Evolutionary conservation across 164 flowering plant species (phyloP), one percentile per base, ranked within the genome.

Genomic region (Vitis riparia): DNA sequence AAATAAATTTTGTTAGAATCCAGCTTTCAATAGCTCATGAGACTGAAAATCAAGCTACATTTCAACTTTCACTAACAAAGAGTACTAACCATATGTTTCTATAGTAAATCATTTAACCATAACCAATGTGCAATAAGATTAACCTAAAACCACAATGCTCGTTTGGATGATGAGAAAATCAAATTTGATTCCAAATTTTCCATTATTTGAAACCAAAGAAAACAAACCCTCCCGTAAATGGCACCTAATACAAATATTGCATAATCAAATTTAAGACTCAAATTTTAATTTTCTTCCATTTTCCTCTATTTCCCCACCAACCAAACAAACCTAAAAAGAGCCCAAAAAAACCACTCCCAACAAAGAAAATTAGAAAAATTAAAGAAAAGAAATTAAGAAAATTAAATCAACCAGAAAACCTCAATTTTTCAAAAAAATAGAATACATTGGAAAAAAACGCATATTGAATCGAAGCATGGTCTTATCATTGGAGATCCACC

Each of bases 401-500:
- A 11, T 13, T 4, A 14, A 60, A 60, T 13, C 15, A 60, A 37
- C 7, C 5, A 37, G 44, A 37, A 37, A 37, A 37, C 44, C 7
- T 37, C 44, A 37, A 37, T 3, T 37, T 37, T 37, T 6, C 44
- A 37, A 37, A 37, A n/a, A 12, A 53, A 53, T 12, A 11, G 27
- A 53, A 13, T 53, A 13, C 2, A 13, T 5, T 13, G 11, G 5
- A 13, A 52, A 12, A 55, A 32, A 37, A 19, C 50, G 13, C 59
- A 55, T 7, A 5, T 55, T 27, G 55, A 63, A 49, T 57, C 63
- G 47, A 19, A 48, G 49, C 70, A 53, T 9, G 63, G 16, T 57
- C 37, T 8, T 23, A 51, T 61, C 70, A 48, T 68, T 15, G n/a
- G 53, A 57, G 62, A 68, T 55, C 70, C 56, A 51, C 7, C 9